These are phyloP conservation scores for Paraglomus brasilianum DNA, from an alignment of 192 early-diverging fungal genomes.

Conservation along the genomic window DNA sequence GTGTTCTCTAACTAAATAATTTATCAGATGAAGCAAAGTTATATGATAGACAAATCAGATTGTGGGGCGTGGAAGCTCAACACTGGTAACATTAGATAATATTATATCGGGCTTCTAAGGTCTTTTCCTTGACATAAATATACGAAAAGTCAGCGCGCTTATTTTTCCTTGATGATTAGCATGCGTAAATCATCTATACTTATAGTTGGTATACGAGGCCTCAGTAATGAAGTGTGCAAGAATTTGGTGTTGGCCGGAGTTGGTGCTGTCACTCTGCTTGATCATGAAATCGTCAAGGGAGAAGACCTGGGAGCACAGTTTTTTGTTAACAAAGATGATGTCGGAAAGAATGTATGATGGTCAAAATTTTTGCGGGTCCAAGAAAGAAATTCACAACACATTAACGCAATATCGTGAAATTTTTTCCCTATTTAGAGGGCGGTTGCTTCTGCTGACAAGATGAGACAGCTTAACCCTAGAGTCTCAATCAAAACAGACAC, in stretches of 20 bases:
- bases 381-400: conserved; percentile 32
- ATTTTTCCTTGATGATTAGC: conserved; percentile 40
- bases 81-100: conserved; percentile 52
- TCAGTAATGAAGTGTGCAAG: conserved; percentile 87
- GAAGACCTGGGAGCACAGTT: conserved; percentile 79
- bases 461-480: conserved; percentile 80
- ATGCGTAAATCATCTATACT: conserved; percentile 79
- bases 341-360: conserved; percentile 69
- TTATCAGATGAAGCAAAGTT: conserved; percentile 81
- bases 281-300: conserved; percentile 52
- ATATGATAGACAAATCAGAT: conserved; percentile 96
- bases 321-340: conserved; percentile 56
- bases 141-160: neutral
- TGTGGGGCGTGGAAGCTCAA: conserved; percentile 96
- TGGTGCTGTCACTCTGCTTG: conserved; percentile 70
- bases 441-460: conserved; percentile 56
- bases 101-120: neutral
- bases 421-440: conserved; percentile 52
- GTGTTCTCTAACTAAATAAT: neutral
- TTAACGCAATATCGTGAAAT: conserved; percentile 10
- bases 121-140: conserved; percentile 21
- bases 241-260: conserved; percentile 91
- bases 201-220: conserved; percentile 65
- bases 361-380: conserved; percentile 23
- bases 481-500: conserved; percentile 62